Conservation (phyloP, 345 rosid species). For the Reutealis trisperma region DNA sequence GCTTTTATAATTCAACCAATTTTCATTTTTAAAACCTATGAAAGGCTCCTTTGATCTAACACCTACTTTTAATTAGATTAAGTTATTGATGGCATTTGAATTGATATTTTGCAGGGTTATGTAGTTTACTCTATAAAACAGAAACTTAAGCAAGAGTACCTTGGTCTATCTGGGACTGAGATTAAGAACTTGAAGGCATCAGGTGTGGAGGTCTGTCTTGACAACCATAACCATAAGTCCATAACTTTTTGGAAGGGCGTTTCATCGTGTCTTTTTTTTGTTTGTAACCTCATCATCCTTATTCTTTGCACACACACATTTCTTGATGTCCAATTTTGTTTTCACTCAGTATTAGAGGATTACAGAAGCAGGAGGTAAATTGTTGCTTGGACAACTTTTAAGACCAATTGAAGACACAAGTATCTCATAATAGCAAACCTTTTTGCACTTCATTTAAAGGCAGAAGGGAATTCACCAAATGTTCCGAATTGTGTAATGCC, state of each 20-base stretch:
- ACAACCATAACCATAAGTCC: not conserved
- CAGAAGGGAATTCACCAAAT: not conserved
- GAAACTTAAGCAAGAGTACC: constrained; percentile 75
- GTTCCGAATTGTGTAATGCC: not conserved
- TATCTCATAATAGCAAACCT: not conserved
- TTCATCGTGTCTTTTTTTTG: not conserved
- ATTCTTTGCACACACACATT: not conserved
- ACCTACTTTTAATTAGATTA: constrained; percentile 6
- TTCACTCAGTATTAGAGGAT: not conserved
- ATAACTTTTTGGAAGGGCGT: not conserved
- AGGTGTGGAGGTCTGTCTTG: constrained; percentile 74
- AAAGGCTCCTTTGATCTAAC: not conserved
- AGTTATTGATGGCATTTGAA: constrained; percentile 1
- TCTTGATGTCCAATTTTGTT: constrained; percentile 1
- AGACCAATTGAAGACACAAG: not conserved
- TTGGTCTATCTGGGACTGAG: constrained; percentile 68
- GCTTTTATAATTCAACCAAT: not conserved
- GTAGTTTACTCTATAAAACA: constrained; percentile 71
- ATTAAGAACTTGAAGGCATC: constrained; percentile 76
- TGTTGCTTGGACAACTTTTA: not conserved
- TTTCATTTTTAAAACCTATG: not conserved
- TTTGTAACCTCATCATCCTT: not conserved
- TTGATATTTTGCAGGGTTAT: constrained; percentile 64
- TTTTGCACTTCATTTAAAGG: not conserved
- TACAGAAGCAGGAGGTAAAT: not conserved